Evolutionary conservation across 2,329 filamentous ascomycete species (phyloP).

Genomic region (Falciphora oryzae): DNA sequence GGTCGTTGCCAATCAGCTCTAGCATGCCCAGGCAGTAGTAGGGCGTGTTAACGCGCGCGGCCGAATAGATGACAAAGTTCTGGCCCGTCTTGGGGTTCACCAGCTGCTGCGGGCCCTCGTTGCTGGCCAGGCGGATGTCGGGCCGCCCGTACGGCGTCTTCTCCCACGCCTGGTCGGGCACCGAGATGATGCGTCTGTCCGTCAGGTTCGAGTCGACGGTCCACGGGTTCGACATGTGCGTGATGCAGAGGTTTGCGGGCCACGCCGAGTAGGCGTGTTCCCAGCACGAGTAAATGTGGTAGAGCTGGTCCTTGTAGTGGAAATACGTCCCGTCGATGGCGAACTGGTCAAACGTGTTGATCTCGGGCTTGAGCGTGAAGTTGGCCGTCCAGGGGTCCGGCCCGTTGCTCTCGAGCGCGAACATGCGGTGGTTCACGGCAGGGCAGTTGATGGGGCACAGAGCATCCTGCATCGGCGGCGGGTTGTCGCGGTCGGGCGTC

Average conservation of each 20-base stretch:
- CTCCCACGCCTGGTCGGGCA: constrained; percentile 29
- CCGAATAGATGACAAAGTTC: constrained; percentile 30
- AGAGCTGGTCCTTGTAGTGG: constrained; percentile 22
- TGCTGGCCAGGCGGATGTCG: constrained; percentile 27
- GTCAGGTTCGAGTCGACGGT: constrained; percentile 26
- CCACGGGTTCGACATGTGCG: constrained; percentile 28
- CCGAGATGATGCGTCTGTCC: constrained; percentile 28
- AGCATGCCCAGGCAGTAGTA: constrained; percentile 32
- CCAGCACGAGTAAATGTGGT: constrained; percentile 33
- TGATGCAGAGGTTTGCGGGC: constrained; percentile 31
- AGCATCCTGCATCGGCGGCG: constrained; percentile 27
- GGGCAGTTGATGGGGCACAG: constrained; percentile 29
- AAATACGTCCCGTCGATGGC: constrained; percentile 32
- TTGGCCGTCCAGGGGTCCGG: constrained; percentile 28
- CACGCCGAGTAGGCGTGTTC: constrained; percentile 28
- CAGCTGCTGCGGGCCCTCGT: constrained; percentile 31
- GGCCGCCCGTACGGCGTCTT: constrained; percentile 29
- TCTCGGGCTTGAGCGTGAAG: constrained; percentile 26
- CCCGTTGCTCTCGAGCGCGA: constrained; percentile 25
- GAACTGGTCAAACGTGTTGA: constrained; percentile 30
- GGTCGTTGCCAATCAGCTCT: constrained; percentile 29
- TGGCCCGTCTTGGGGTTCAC: constrained; percentile 30
- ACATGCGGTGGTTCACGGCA: constrained; percentile 32
- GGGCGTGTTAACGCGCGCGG: constrained; percentile 30
- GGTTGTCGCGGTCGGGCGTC: constrained; percentile 28